These are phyloP conservation scores for Sporisorium sorghi DNA, from an alignment of 1,284 basidiomycete genomes.

Conservation along the genomic window DNA sequence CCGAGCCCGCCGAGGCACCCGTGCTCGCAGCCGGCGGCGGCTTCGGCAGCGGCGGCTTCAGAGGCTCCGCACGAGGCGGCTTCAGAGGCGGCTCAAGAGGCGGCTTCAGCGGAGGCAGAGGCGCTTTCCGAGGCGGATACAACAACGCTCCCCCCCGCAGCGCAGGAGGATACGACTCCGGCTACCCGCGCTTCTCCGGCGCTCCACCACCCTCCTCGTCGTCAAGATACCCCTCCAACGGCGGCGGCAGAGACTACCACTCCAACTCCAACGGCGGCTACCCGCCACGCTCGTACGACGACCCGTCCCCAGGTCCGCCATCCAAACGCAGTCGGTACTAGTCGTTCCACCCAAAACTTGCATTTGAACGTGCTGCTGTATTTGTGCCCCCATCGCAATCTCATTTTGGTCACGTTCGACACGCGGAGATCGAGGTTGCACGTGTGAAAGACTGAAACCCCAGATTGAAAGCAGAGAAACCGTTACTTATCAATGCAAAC, in stretches of 20 bases:
- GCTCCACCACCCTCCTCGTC: background rate
- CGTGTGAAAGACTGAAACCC: background rate
- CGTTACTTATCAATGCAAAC: background rate
- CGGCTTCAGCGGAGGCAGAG: conserved; percentile 18
- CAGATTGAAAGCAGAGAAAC: background rate
- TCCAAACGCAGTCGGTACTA: conserved; percentile 44
- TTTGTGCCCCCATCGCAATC: conserved; percentile 12
- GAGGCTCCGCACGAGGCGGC: conserved; percentile 16
- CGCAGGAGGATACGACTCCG: conserved; percentile 14
- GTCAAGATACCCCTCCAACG: background rate
- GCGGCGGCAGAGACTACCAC: conserved; percentile 20
- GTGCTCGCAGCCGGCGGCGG: conserved; percentile 62
- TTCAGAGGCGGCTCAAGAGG: conserved; percentile 18
- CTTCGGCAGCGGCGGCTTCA: conserved; percentile 66
- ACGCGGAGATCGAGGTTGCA: background rate
- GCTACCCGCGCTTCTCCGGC: conserved; percentile 3
- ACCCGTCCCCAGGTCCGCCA: conserved; percentile 26
- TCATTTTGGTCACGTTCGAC: background rate
- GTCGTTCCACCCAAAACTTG: background rate
- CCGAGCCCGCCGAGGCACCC: conserved; percentile 17
- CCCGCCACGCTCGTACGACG: conserved; percentile 18
- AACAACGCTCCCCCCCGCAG: conserved; percentile 17
- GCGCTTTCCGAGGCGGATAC: background rate
- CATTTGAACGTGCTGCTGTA: conserved; percentile 7
- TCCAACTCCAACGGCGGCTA: background rate